Conservation (phyloP, 306 rosid genomes). For the Dryas octopetala region DNA sequence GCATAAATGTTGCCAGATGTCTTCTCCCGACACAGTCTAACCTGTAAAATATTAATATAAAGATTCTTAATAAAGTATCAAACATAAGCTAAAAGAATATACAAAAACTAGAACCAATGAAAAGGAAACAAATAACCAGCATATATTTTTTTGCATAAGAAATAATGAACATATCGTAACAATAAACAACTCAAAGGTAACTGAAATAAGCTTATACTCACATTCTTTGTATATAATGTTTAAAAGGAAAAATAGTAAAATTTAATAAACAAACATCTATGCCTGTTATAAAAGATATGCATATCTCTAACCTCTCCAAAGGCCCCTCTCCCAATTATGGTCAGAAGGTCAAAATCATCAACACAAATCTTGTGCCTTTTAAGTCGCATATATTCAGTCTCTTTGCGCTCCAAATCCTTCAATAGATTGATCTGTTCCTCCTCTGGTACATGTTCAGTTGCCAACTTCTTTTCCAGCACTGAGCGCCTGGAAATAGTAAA, state of each 20-base stretch:
- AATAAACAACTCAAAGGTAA: background rate
- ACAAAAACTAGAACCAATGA: background rate
- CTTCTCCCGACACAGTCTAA: slow-evolving; percentile 56
- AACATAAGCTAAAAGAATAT: slow-evolving; percentile 10
- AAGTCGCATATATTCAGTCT: slow-evolving; percentile 77
- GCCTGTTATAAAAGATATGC: slow-evolving; percentile 12
- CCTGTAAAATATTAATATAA: slow-evolving; percentile 33
- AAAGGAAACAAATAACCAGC: slow-evolving; percentile 18
- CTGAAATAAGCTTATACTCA: slow-evolving; percentile 9
- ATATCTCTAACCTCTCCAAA: slow-evolving; percentile 79
- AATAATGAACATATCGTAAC: no score
- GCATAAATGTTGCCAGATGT: slow-evolving; percentile 59
- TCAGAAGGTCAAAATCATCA: slow-evolving; percentile 80
- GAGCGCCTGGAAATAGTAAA: slow-evolving; percentile 61
- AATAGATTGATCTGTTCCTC: slow-evolving; percentile 73
- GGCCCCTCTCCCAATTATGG: slow-evolving; percentile 95
- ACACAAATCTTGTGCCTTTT: slow-evolving; percentile 90
- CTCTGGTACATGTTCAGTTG: slow-evolving; percentile 66
- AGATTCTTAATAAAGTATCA: slow-evolving; percentile 5
- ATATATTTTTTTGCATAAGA: background rate
- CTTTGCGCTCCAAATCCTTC: slow-evolving; percentile 86
- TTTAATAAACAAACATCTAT: slow-evolving; percentile 14
- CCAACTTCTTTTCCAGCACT: slow-evolving; percentile 69
- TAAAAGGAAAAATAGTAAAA: background rate
- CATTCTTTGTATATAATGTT: background rate